A percentile compares a stretch with the other conserved stretches of the same genome.
phyloP scores from a whole-genome alignment of 2,329 filamentous ascomycete genomes.

The Fusarium subtropicale region DNA sequence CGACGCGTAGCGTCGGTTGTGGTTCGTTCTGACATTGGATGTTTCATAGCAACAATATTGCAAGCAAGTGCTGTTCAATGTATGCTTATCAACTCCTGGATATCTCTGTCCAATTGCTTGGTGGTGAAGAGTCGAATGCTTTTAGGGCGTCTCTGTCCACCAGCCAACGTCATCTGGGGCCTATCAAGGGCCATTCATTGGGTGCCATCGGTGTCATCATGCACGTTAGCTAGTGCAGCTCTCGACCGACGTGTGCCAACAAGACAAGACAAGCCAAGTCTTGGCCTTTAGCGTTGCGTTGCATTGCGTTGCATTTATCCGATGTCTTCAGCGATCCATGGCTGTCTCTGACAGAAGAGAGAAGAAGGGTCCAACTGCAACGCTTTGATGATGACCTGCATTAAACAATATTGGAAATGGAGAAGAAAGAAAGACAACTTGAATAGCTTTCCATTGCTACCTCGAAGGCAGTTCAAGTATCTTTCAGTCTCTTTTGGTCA shows the following conservation, averaged over 20 bases:
- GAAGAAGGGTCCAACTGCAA: not conserved
- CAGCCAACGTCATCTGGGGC: slow-evolving; percentile 23
- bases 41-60: slow-evolving; percentile 17
- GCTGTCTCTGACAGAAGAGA: not conserved
- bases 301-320: slow-evolving; percentile 23
- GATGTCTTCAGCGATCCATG: slow-evolving; percentile 14
- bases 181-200: slow-evolving; percentile 15
- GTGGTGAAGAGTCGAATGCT: slow-evolving; percentile 2
- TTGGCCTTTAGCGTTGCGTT: slow-evolving; percentile 16
- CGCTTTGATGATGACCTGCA: not conserved
- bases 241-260: slow-evolving; percentile 17
- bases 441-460: not conserved
- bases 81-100: not conserved
- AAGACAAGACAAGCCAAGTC: slow-evolving; percentile 11
- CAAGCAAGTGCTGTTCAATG: slow-evolving; percentile 13
- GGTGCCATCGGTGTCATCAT: slow-evolving; percentile 14
- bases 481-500: slow-evolving; percentile 5
- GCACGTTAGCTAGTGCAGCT: slow-evolving; percentile 18
- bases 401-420: not conserved
- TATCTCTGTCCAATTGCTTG: slow-evolving; percentile 14
- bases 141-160: slow-evolving; percentile 7
- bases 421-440: not conserved
- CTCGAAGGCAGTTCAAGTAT: slow-evolving; percentile 7
- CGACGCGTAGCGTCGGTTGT: not conserved
- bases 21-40: not conserved